Evolutionary conservation across 768 basidiomycete genomes (phyloP).

Genomic region (Mycena olivaceomarginata): DNA sequence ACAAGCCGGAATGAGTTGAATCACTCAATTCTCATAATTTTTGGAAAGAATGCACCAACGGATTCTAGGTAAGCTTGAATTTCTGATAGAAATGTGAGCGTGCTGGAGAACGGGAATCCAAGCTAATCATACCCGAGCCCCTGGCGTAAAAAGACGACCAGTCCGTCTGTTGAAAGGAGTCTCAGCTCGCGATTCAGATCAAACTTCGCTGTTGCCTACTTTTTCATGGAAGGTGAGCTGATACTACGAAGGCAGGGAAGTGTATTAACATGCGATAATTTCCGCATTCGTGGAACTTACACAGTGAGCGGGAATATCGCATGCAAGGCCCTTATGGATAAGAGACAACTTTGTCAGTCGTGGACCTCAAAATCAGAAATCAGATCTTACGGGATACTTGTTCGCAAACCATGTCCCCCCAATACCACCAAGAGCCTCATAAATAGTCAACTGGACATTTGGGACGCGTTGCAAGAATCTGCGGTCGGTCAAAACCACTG

Average conservation of each 20-base stretch:
- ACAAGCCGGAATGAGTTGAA: neutral
- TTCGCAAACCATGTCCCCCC: slow-evolving; percentile 80
- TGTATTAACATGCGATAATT: neutral
- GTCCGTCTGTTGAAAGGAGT: slow-evolving; percentile 60
- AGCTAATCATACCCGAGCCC: slow-evolving; percentile 58
- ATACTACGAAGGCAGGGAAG: slow-evolving; percentile 61
- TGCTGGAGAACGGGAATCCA: neutral
- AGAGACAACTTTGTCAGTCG: slow-evolving; percentile 14
- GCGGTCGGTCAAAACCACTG: neutral
- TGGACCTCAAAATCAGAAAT: neutral
- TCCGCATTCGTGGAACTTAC: slow-evolving; percentile 50
- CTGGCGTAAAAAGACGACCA: slow-evolving; percentile 80
- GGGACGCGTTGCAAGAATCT: slow-evolving; percentile 73
- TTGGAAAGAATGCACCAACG: slow-evolving; percentile 48
- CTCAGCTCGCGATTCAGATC: neutral
- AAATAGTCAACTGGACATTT: slow-evolving; percentile 74
- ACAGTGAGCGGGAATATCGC: slow-evolving; percentile 76
- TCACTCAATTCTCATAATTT: too few relatives aligned
- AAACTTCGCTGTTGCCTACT: slow-evolving; percentile 48
- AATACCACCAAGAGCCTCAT: slow-evolving; percentile 75
- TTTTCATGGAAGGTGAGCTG: slow-evolving; percentile 76
- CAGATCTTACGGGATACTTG: slow-evolving; percentile 67
- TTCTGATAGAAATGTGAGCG: slow-evolving; percentile 49
- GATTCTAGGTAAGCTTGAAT: slow-evolving; percentile 73
- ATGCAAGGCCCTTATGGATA: slow-evolving; percentile 68